phyloP scores from a whole-genome alignment of 2,329 filamentous ascomycete species.

The Fusarium pseudograminearum region DNA sequence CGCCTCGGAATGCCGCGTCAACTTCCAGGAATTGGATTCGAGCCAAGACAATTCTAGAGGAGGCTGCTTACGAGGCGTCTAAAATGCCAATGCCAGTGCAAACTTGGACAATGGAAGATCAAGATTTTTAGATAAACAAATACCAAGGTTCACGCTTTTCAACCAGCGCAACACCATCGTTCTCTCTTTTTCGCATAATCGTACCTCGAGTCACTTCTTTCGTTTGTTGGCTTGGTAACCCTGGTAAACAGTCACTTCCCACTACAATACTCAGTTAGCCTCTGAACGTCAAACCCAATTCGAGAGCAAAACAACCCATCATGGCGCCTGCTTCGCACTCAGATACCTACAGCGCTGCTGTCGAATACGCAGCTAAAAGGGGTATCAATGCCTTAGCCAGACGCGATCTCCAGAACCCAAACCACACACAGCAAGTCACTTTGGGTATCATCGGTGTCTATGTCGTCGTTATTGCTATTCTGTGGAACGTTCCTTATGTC shows the following conservation, averaged over 20 bases:
- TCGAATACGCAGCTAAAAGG: conserved; percentile 21
- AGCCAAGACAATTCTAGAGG: conserved; percentile 35
- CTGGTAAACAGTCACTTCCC: conserved; percentile 12
- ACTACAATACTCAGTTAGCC: not conserved
- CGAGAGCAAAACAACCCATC: not conserved
- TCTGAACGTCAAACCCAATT: not conserved
- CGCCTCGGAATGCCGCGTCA: conserved; percentile 49
- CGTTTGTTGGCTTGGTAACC: conserved; percentile 24
- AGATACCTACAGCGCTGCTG: conserved; percentile 31
- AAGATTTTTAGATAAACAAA: not conserved
- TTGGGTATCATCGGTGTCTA: conserved; percentile 78
- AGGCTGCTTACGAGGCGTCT: conserved; percentile 43
- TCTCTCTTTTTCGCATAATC: not conserved
- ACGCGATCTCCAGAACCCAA: conserved; percentile 69
- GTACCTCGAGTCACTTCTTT: not conserved
- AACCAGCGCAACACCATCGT: not conserved
- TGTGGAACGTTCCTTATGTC: conserved; percentile 86
- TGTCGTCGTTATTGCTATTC: conserved; percentile 77
- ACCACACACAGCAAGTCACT: conserved; percentile 76
- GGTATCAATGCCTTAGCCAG: conserved; percentile 52
- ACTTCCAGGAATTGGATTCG: conserved; percentile 37
- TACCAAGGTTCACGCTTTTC: not conserved
- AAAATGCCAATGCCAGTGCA: not conserved
- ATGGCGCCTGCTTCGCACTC: conserved; percentile 43
- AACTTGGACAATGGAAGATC: not conserved